Percentiles rank a stretch among this genome's conserved stretches.
Evolutionary conservation across 257 asterid species (phyloP).

Genomic region (Solanum ossicruentum): DNA sequence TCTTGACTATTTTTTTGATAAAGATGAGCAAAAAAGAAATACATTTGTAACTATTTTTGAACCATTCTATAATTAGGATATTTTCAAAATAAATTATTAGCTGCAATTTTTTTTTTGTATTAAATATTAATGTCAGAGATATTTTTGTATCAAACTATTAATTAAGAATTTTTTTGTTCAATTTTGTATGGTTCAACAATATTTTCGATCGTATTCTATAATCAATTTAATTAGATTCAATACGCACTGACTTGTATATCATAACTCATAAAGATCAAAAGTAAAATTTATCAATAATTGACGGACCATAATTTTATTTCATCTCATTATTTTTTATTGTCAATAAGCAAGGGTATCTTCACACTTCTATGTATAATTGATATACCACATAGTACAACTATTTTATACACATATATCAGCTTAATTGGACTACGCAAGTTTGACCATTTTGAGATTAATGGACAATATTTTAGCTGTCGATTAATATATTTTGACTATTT

Average conservation of each 20-base stretch:
- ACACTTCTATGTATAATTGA: neutral
- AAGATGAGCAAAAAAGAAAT: neutral
- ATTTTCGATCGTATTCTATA: too few relatives aligned
- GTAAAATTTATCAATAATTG: neutral
- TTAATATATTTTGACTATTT: too few relatives aligned
- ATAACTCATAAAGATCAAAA: neutral
- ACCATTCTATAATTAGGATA: neutral
- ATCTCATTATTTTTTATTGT: neutral
- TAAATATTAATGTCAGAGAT: too few relatives aligned
- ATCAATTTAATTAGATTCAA: neutral
- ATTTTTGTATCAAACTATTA: neutral
- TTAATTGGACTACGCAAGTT: too few relatives aligned
- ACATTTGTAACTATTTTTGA: neutral
- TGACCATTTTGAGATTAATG: neutral
- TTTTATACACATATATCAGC: too few relatives aligned
- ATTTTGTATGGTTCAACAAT: too few relatives aligned
- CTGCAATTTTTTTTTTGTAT: too few relatives aligned
- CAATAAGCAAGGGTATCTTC: neutral
- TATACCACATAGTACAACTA: neutral
- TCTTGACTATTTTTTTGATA: neutral
- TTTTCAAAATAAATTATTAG: too few relatives aligned
- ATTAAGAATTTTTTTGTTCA: neutral
- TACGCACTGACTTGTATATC: neutral
- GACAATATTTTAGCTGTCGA: neutral
- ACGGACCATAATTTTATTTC: neutral